Evolutionary conservation across 163 green algal genomes (phyloP), one percentile per base, ranked within the genome.

Genomic region (Scenedesmus sp.): DNA sequence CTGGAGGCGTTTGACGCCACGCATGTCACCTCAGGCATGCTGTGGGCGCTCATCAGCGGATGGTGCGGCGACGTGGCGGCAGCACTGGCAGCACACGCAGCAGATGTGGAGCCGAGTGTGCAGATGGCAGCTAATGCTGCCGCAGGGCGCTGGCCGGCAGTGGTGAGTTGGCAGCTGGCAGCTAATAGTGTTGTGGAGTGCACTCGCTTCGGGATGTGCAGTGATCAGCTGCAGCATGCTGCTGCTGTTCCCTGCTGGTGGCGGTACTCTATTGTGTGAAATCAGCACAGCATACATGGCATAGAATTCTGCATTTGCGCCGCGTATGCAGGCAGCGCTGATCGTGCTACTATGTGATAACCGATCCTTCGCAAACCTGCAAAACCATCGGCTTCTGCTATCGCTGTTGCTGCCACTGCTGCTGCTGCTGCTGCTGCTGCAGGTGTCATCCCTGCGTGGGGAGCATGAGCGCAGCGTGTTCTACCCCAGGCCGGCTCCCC

Each of bases 61-160:
- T 96, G 96, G 55, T 96, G 94, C 64, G 93, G 89, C 55, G 94
- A 97, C 88, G 86, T 97, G 20, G 95, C 96, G 0, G 93, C 95
- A 0, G 93, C 93, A 4, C 91, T 97, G n/a, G 95, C 95, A 0
- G 46, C 89, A 16, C 94, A 91, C 56, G 89, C 82, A 4, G 23
- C 77, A 15, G 56, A 92, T 26, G 88, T 93, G 76, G 90, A 92
- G 57, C 46, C 60, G 0, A 82, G 82, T 1, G 91, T 91, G 23
- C 82, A 84, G 76, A 15, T 94, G 67, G 95, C 95, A n/a, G 93
- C 93, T n/a, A 93, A 94, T 46, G 92, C 94, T 13, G 93, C 94
- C 34, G 93, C 94, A 7, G 94, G 93, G 54, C 52, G 91, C 18
- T 95, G 88, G 82, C 5, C 34, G 34, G 34, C 87, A 23, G 87